These are phyloP conservation scores for Magnolia sinica DNA, from an alignment of 164 flowering plant species.

Conservation along the genomic window DNA sequence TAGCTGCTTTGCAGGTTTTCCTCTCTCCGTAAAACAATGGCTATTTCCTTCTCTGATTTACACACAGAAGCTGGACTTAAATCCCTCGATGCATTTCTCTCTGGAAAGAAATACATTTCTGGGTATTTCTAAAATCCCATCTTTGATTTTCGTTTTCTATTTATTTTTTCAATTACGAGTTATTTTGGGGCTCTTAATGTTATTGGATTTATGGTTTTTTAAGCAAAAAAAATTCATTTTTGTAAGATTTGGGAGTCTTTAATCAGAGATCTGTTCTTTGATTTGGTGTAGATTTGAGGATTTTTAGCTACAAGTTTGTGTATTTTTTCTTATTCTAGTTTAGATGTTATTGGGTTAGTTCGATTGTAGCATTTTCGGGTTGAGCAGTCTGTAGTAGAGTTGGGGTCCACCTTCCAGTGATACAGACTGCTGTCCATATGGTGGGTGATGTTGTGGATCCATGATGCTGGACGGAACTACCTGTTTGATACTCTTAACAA, in stretches of 20 bases:
- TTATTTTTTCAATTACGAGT: neutral
- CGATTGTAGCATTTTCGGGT: no score
- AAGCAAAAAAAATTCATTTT: neutral
- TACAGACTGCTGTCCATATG: no score
- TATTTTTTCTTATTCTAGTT: conserved; percentile 9
- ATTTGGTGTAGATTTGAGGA: neutral
- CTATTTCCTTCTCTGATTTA: conserved; percentile 80
- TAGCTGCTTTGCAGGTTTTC: neutral
- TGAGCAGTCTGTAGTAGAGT: no score
- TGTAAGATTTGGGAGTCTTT: neutral
- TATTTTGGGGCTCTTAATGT: neutral
- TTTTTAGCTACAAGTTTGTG: neutral
- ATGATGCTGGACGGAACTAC: neutral
- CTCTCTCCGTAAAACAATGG: conserved; percentile 38
- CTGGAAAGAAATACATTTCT: conserved; percentile 69
- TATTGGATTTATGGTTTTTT: neutral
- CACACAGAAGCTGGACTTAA: conserved; percentile 81
- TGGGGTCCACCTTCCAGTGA: no score
- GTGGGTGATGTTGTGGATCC: no score
- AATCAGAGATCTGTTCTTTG: neutral
- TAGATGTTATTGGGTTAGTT: neutral
- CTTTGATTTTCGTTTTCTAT: neutral
- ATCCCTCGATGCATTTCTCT: conserved; percentile 63
- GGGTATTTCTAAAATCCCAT: conserved; percentile 37
- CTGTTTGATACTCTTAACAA: neutral